These are phyloP conservation scores for Boletus pseudopeckii DNA, from an alignment of 768 basidiomycete species.

Conservation along the genomic window DNA sequence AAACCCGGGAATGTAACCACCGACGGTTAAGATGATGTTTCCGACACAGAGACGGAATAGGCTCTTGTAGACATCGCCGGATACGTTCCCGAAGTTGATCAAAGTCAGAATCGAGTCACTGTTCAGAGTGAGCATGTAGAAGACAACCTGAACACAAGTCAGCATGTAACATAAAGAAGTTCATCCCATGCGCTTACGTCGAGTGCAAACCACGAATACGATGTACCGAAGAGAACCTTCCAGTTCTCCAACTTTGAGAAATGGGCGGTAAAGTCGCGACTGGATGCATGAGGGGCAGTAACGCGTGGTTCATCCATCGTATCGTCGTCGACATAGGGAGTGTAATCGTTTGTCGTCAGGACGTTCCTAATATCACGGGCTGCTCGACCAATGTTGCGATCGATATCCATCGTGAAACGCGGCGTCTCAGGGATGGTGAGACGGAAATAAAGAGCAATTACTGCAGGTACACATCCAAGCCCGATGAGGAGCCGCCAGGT, in stretches of 20 bases:
- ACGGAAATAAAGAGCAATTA: conserved; percentile 81
- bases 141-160: conserved; percentile 53
- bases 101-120: conserved; percentile 28
- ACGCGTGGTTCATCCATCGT: conserved; percentile 45
- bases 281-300: conserved; percentile 62
- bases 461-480: conserved; percentile 74
- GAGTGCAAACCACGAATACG: conserved; percentile 85
- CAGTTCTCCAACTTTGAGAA: conserved; percentile 71
- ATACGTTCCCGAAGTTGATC: neutral
- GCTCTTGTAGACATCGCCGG: conserved; percentile 41
- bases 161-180: neutral
- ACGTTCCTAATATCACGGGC: conserved; percentile 65
- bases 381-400: conserved; percentile 70
- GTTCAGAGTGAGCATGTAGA: conserved; percentile 83
- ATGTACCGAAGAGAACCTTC: conserved; percentile 70
- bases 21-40: conserved; percentile 66
- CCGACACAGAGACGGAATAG: conserved; percentile 61
- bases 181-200: conserved; percentile 53
- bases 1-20: conserved; percentile 81
- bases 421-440: conserved; percentile 88
- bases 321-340: conserved; percentile 51
- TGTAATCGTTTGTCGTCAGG: conserved; percentile 42
- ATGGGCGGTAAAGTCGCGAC: conserved; percentile 59
- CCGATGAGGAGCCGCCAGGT: conserved; percentile 86
- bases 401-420: conserved; percentile 88